Evolutionary conservation across 2,329 filamentous ascomycete species (phyloP).

Genomic region (Thelonectria blattea): DNA sequence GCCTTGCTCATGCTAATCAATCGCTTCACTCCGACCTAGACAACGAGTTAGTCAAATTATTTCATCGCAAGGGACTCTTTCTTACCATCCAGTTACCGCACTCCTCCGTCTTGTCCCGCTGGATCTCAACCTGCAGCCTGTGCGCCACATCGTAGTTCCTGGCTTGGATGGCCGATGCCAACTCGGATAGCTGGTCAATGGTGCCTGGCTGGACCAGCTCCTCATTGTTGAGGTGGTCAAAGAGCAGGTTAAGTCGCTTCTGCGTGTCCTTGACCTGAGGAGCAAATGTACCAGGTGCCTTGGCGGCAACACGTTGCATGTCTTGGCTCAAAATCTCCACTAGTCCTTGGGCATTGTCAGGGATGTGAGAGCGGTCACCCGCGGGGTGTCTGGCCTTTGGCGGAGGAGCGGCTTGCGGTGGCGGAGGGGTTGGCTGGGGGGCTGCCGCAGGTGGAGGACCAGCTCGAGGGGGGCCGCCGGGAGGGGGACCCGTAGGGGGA

Average conservation of each 20-base stretch:
- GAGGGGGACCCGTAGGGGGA: slow-evolving; percentile 44
- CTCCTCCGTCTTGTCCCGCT: slow-evolving; percentile 78
- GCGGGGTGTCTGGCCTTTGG: slow-evolving; percentile 73
- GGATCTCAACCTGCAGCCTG: slow-evolving; percentile 74
- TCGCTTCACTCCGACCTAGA: slow-evolving; percentile 75
- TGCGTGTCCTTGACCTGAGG: slow-evolving; percentile 92
- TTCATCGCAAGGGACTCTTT: slow-evolving; percentile 23
- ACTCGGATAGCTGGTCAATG: slow-evolving; percentile 67
- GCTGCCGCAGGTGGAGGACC: slow-evolving; percentile 39
- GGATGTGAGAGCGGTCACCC: slow-evolving; percentile 91
- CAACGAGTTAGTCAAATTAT: slow-evolving; percentile 46
- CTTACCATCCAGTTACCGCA: slow-evolving; percentile 89
- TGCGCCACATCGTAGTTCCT: slow-evolving; percentile 74
- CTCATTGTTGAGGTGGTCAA: slow-evolving; percentile 96
- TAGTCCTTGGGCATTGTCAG: slow-evolving; percentile 74
- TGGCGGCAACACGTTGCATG: slow-evolving; percentile 85
- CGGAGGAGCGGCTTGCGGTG: slow-evolving; percentile 54
- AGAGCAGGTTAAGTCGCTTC: slow-evolving; percentile 90
- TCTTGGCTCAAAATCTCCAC: slow-evolving; percentile 83
- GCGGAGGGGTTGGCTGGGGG: slow-evolving; percentile 50
- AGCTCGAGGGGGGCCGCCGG: slow-evolving; percentile 15
- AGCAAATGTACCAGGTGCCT: slow-evolving; percentile 85
- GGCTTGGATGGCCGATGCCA: slow-evolving; percentile 69
- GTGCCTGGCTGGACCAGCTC: slow-evolving; percentile 85
- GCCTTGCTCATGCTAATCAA: slow-evolving; percentile 81